Evolutionary conservation across 805 yeast genomes (phyloP).

Genomic region (Spencermartinsiella europaea): DNA sequence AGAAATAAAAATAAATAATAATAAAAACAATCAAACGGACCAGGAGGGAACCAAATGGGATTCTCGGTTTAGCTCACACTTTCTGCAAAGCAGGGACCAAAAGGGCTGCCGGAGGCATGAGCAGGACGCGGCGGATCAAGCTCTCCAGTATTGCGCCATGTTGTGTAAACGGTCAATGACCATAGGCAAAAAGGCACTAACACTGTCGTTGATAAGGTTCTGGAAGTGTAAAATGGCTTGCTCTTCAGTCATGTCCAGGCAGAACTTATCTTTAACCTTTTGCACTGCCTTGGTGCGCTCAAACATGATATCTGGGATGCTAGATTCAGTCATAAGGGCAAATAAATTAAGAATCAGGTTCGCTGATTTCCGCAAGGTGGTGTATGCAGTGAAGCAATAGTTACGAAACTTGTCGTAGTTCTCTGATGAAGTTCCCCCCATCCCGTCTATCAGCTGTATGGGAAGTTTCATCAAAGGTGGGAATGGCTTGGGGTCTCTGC

Average conservation of each 20-base stretch:
- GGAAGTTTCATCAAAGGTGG: constrained; percentile 98
- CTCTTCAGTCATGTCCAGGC: constrained; percentile 89
- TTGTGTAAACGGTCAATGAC: constrained; percentile 93
- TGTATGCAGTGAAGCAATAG: constrained; percentile 91
- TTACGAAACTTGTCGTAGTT: constrained; percentile 83
- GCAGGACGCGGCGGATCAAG: no score
- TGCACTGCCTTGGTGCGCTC: constrained; percentile 84
- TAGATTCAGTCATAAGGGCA: constrained; percentile 86
- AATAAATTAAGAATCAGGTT: constrained; percentile 85
- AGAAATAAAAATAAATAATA: no score
- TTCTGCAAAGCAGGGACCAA: no score
- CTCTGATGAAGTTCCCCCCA: constrained; percentile 88
- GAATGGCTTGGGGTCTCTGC: constrained; percentile 97
- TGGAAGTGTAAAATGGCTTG: constrained; percentile 96
- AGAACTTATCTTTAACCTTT: constrained; percentile 91
- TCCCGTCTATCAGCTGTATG: constrained; percentile 93
- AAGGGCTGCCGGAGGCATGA: no score
- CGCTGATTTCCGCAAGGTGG: constrained; percentile 83
- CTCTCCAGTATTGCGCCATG: constrained; percentile 96
- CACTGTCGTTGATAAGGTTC: constrained; percentile 87
- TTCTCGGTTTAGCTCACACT: no score
- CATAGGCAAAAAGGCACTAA: constrained; percentile 86
- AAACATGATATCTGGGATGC: constrained; percentile 76
- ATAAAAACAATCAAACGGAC: no score
- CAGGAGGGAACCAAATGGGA: no score